These are phyloP conservation scores for Triangularia setosa DNA, from an alignment of 2,329 filamentous ascomycete genomes.

Conservation along the genomic window DNA sequence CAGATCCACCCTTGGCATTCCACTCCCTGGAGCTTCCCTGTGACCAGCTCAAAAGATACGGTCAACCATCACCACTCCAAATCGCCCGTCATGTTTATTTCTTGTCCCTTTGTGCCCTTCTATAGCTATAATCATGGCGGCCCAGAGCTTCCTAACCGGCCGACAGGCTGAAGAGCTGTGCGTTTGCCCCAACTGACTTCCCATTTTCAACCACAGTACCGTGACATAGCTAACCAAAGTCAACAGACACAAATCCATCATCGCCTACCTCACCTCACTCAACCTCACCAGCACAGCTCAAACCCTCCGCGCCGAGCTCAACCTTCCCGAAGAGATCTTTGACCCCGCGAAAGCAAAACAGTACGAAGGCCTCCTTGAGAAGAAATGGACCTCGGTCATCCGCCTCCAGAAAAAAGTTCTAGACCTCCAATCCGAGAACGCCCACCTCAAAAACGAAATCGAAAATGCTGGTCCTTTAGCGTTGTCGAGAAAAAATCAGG, in stretches of 20 bases:
- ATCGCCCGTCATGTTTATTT: neutral
- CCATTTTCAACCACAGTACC: too few species aligned
- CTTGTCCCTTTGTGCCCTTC: neutral
- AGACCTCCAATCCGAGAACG: slow-evolving; percentile 76
- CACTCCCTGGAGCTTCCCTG: neutral
- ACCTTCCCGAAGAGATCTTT: slow-evolving; percentile 64
- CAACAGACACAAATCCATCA: slow-evolving; percentile 82
- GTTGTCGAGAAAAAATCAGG: slow-evolving; percentile 49
- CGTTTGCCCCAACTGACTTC: slow-evolving; percentile 33
- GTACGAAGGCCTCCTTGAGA: slow-evolving; percentile 89
- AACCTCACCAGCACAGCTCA: slow-evolving; percentile 66
- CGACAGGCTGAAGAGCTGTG: slow-evolving; percentile 87
- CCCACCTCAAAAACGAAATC: slow-evolving; percentile 72
- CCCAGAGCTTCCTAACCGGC: slow-evolving; percentile 62
- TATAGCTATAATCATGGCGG: slow-evolving; percentile 36
- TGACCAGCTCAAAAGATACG: neutral
- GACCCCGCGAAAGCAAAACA: slow-evolving; percentile 82
- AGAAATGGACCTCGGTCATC: slow-evolving; percentile 98
- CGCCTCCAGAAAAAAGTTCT: slow-evolving; percentile 95
- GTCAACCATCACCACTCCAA: neutral
- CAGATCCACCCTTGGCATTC: neutral
- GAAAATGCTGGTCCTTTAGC: slow-evolving; percentile 74
- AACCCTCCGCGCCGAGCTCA: slow-evolving; percentile 70
- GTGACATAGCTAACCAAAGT: neutral
- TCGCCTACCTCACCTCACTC: slow-evolving; percentile 77